These are phyloP conservation scores for Trametes sp. DNA, from an alignment of 1,284 basidiomycete genomes.

Conservation along the genomic window DNA sequence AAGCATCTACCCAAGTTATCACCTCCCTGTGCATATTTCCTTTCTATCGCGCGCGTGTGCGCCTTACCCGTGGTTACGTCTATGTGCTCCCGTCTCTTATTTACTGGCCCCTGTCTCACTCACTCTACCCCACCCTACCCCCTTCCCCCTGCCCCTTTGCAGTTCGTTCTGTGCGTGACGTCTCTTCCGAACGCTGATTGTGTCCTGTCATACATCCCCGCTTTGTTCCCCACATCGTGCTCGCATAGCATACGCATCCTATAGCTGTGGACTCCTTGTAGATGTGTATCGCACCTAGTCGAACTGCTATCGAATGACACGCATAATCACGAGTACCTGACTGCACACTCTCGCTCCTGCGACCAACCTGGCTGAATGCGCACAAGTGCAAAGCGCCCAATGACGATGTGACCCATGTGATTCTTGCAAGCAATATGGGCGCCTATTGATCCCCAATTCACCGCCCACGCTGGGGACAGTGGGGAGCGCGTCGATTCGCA, in stretches of 20 bases:
- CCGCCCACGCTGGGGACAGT: not conserved
- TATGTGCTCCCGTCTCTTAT: not conserved
- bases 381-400: not conserved
- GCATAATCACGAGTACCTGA: slow-evolving; percentile 11
- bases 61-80: slow-evolving; percentile 1
- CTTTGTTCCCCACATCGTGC: slow-evolving; percentile 24
- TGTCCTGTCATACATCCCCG: slow-evolving; percentile 20
- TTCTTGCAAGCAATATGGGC: slow-evolving; percentile 11
- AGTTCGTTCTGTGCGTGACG: not conserved
- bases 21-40: slow-evolving; percentile 18
- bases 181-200: slow-evolving; percentile 11
- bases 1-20: slow-evolving; percentile 14
- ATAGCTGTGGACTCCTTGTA: slow-evolving; percentile 28
- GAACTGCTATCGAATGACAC: slow-evolving; percentile 30
- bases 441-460: slow-evolving; percentile 15
- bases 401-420: slow-evolving; percentile 10
- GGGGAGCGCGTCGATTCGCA: slow-evolving; percentile 1
- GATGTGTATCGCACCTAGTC: slow-evolving; percentile 29
- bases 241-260: slow-evolving; percentile 31
- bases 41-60: slow-evolving; percentile 4
- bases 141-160: not conserved
- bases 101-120: not conserved
- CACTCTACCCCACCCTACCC: not conserved
- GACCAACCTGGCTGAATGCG: too few species aligned
- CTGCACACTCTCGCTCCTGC: not conserved